Base-by-base conservation (phyloP, 1,139 yeast species). In the Yamadazyma taylorii region DNA sequence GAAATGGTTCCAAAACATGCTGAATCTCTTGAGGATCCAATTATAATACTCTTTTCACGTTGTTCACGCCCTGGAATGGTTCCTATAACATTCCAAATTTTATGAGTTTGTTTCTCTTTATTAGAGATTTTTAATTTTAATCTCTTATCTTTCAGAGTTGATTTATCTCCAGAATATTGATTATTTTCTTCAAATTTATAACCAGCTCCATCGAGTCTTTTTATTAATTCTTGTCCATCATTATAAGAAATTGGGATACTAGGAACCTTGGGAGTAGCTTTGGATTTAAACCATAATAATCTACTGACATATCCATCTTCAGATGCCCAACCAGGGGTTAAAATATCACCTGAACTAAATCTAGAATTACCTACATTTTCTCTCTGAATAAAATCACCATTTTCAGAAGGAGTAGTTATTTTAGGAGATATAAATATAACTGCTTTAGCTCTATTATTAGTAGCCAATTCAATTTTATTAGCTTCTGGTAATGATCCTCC, bases 21-120 rank as follows among this genome's bases (percentile, higher is more conserved):
- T 0, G 96, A 69, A 53, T 90, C 97, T 46, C 97, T 71, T 5
- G 85, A 78, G 0, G 97, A 89, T 2, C 96, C 97, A 41, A 92
- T 76, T 6, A 90, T 70, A 6, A 92, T 63, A 0, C 88, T 88
- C 47, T 81, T 76, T 23, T 79, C 87, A 14, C 71, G 65, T 58
- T 88, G 96, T 55, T 92, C 97, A 33, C 81, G 64, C 2, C 97
- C 97, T 24, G 75, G 74, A 16, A 92, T 77, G 35, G 83, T 76
- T 1, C 94, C 96, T 23, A 87, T 58, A 1, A 90, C 79, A 52
- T 89, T 85, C 87, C 94, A 83, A 3, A 85, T 66, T 17, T 78
- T 78, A 46, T 89, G 95, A 3, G 75, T 66, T n/a, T 76, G 72
- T 43, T 81, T 70, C 35, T 72, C 71, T 0, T 68, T 68, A 5